Base-by-base conservation (phyloP, 1,284 basidiomycete genomes). In the Sphagnurus paluster region DNA sequence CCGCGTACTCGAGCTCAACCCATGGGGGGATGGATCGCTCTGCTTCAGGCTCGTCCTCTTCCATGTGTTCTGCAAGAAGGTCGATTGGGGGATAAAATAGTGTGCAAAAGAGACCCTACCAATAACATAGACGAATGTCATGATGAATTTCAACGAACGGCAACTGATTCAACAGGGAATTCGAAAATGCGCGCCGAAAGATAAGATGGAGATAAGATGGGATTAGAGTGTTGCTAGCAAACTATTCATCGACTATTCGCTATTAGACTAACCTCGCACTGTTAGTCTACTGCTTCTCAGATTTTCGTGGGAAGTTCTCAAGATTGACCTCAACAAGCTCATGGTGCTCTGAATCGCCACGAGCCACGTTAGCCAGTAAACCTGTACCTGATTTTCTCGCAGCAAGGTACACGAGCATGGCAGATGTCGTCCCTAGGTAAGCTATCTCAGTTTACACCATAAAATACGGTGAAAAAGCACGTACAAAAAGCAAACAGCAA, bases 31-130 rank as follows among this genome's bases (percentile, higher is more conserved):
- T 77, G 0, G 80, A 69, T 54, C 77, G 81, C 2, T 82, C 74
- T 4, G 76, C 77, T 36, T 80, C 76, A n/a, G n/a, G n/a, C 53
- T 96, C 93, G 63, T 96, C 93, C 48, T 93, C 88, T 63, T 98
- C 94, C 93, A 96, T 95, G 63, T 97, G 93, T 59, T 97, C 93
- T 94, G 54, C 32, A 25, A 8, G 20, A 16, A 48, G 6, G 35
- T 3, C 23, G 28, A 46, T 49, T 32, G 33, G 21, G 20, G 29
- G 20, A 40, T 17, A 19, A 32, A 5, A 11, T 9, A 39, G n/a
- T 7, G 9, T 46, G 53, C 5, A 24, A 20, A 38, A n/a, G n/a
- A 47, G n/a, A 44, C 42, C 50, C 19, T 55, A 70, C 70, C 71
- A 24, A 72, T 71, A 33, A 70, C 63, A 54, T 69, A 73, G 24